phyloP scores from a whole-genome alignment of 2,329 filamentous ascomycete species.

The Parastagonospora nodorum region DNA sequence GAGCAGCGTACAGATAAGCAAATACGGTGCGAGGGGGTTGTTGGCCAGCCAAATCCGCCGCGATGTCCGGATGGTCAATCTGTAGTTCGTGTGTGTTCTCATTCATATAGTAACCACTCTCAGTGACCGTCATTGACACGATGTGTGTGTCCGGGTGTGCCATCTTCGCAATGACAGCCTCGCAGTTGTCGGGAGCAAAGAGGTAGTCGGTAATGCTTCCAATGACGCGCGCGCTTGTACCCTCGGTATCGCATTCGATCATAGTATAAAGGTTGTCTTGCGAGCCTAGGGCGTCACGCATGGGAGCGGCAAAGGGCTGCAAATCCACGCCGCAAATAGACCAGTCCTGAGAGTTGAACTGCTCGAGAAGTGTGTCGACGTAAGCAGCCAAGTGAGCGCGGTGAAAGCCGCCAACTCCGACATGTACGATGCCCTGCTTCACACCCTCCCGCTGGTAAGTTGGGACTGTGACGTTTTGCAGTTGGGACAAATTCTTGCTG shows the following conservation, averaged over 20 bases:
- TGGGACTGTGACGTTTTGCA: conserved; percentile 27
- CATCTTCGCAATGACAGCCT: conserved; percentile 38
- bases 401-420: conserved; percentile 37
- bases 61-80: conserved; percentile 32
- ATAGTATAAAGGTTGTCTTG: conserved; percentile 38
- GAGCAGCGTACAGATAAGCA: conserved; percentile 31
- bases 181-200: conserved; percentile 33
- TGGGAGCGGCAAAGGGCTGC: conserved; percentile 32
- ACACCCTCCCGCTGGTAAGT: conserved; percentile 28
- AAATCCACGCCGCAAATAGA: conserved; percentile 36
- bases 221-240: conserved; percentile 27
- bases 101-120: conserved; percentile 38
- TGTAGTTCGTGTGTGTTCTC: conserved; percentile 36
- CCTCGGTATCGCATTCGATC: conserved; percentile 30
- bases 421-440: conserved; percentile 37
- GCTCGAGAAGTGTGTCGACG: conserved; percentile 32
- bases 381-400: conserved; percentile 34
- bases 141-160: conserved; percentile 36
- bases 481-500: conserved; percentile 23
- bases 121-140: conserved; percentile 36
- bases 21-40: conserved; percentile 31
- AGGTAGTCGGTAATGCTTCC: conserved; percentile 36
- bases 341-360: conserved; percentile 32
- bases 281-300: conserved; percentile 27
- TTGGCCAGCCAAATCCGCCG: conserved; percentile 26